Evolutionary conservation across 169 alveolate genomes (phyloP).

Genomic region (Plasmodium cynomolgi): DNA sequence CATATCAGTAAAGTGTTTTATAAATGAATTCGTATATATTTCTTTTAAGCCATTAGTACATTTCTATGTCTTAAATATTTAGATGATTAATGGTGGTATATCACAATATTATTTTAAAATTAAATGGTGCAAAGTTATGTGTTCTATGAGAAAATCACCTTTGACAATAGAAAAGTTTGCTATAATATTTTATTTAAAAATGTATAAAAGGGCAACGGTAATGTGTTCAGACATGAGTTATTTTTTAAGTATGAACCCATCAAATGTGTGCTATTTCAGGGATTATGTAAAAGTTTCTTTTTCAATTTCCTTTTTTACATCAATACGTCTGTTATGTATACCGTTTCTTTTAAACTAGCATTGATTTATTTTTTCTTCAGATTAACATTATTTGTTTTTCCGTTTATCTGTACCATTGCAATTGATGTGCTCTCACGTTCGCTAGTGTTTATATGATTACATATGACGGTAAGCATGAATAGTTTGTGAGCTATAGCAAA

Average conservation of each 20-base stretch:
- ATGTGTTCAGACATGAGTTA: not conserved
- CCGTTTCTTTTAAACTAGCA: too few species aligned
- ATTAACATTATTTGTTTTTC: not conserved
- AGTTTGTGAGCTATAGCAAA: not conserved
- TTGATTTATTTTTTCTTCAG: not conserved
- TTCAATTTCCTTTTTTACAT: not conserved
- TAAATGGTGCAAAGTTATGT: not conserved
- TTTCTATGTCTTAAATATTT: not conserved
- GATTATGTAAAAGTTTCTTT: not conserved
- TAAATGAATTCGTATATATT: not conserved
- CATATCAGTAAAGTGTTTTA: not conserved
- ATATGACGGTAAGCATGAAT: not conserved
- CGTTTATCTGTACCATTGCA: not conserved
- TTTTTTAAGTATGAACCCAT: not conserved
- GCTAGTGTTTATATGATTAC: not conserved
- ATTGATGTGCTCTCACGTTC: not conserved
- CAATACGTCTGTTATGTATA: too few species aligned
- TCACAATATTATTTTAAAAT: not conserved
- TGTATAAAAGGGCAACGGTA: not conserved
- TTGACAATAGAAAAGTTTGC: not conserved
- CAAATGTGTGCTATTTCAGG: not conserved
- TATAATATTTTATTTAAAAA: not conserved
- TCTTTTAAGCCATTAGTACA: not conserved
- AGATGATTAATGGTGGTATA: not conserved
- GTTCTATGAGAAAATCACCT: not conserved